A percentile compares a stretch with the other conserved stretches of the same genome.
phyloP scores from a whole-genome alignment of 768 basidiomycete species.

The Panaeolus cyanescens region DNA sequence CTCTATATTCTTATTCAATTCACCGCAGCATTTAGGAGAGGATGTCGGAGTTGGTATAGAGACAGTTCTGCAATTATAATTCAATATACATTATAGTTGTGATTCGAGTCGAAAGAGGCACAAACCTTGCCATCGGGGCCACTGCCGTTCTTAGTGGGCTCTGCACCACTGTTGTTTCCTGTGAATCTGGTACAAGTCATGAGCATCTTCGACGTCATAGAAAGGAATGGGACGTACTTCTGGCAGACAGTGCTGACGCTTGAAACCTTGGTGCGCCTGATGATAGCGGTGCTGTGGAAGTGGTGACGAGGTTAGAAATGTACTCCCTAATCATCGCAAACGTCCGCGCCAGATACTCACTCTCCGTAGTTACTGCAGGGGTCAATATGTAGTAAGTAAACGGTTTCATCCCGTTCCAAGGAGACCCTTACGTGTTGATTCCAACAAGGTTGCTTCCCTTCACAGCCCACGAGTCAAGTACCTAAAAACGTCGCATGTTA shows the following conservation, averaged over 20 bases:
- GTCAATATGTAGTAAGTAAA: neutral
- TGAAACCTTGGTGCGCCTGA: constrained; percentile 4
- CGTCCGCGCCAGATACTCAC: neutral
- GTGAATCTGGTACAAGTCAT: neutral
- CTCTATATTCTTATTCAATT: no score
- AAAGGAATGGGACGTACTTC: neutral
- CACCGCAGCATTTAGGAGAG: neutral
- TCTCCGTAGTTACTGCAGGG: constrained; percentile 1
- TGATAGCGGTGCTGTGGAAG: neutral
- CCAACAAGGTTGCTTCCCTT: neutral
- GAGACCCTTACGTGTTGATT: constrained; percentile 1
- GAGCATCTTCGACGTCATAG: neutral
- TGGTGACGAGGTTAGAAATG: neutral
- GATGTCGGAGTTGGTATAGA: constrained; percentile 4
- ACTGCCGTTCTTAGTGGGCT: constrained; percentile 2
- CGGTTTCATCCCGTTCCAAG: neutral
- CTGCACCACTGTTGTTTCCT: constrained; percentile 2
- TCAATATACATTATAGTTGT: neutral
- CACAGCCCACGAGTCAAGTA: constrained; percentile 1
- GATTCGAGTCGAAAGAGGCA: neutral
- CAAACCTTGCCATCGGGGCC: constrained; percentile 1
- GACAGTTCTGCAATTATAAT: neutral
- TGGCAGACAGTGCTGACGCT: constrained; percentile 2
- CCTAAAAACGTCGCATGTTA: neutral
- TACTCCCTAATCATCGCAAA: neutral